Evolutionary conservation across 371 early-diverging fungal genomes (phyloP).

Genomic region (Coemansia sp.): DNA sequence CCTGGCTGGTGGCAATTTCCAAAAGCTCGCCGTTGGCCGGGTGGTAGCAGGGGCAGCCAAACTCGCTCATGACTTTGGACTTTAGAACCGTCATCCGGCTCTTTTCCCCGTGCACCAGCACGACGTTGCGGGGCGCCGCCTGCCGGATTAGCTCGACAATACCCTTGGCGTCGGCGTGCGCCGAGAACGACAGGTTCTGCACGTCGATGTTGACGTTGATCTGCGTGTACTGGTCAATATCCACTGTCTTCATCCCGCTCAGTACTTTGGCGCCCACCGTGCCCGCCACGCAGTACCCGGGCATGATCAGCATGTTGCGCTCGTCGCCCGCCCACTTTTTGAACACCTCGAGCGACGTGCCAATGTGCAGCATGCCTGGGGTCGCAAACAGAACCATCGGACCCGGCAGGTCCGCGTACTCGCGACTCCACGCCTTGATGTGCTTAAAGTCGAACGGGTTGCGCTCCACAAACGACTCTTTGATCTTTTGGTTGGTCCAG

Average conservation of each 20-base stretch:
- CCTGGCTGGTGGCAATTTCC: slow-evolving; percentile 60
- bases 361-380: slow-evolving; percentile 91
- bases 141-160: slow-evolving; percentile 96
- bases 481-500: slow-evolving; percentile 96
- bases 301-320: slow-evolving; percentile 92
- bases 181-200: slow-evolving; percentile 95
- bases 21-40: slow-evolving; percentile 87
- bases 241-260: slow-evolving; percentile 79
- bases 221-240: slow-evolving; percentile 72
- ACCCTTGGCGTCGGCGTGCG: slow-evolving; percentile 99
- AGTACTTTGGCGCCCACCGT: slow-evolving; percentile 96
- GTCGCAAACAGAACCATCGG: slow-evolving; percentile 96
- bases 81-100: slow-evolving; percentile 87
- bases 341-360: slow-evolving; percentile 82
- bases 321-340: slow-evolving; percentile 86
- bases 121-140: slow-evolving; percentile 91
- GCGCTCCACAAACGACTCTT: slow-evolving; percentile 76
- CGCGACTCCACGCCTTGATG: slow-evolving; percentile 79
- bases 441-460: slow-evolving; percentile 96
- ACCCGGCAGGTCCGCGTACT: slow-evolving; percentile 66
- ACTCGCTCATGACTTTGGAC: slow-evolving; percentile 77
- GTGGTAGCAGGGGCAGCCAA: slow-evolving; percentile 80
- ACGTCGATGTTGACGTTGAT: slow-evolving; percentile 91
- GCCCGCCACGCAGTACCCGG: slow-evolving; percentile 92
- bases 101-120: slow-evolving; percentile 99